Conservation (phyloP, 345 rosid genomes). For the Lumnitzera racemosa region DNA sequence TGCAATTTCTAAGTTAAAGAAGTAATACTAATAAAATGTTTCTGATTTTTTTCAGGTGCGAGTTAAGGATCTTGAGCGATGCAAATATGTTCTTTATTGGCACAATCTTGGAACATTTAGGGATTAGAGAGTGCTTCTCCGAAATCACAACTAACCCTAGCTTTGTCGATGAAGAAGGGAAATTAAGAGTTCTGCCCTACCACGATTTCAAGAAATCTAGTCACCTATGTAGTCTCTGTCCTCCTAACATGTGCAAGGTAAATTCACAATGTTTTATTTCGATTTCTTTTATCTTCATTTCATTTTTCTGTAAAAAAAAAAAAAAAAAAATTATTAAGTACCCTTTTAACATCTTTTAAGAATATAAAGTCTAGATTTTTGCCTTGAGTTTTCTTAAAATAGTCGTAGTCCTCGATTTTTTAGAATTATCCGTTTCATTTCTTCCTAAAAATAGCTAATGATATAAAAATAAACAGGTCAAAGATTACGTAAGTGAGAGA, state of each 20-base stretch:
- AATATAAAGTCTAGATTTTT: no score
- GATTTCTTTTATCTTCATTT: background rate
- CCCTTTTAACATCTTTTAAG: no score
- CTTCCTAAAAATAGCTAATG: no score
- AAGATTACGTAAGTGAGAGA: no score
- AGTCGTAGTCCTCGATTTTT: no score
- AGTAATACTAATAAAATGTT: background rate
- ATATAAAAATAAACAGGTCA: no score
- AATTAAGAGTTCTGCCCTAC: constrained; percentile 51
- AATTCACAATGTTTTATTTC: background rate
- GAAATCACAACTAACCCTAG: constrained; percentile 75
- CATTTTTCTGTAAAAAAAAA: no score
- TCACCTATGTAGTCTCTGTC: constrained; percentile 60
- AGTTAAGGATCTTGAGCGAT: constrained; percentile 72
- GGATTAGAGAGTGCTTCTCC: constrained; percentile 48
- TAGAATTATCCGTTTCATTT: no score
- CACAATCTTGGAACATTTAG: constrained; percentile 56
- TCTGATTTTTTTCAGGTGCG: constrained; percentile 41
- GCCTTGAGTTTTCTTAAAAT: no score
- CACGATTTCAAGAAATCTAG: constrained; percentile 51
- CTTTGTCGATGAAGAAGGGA: constrained; percentile 44
- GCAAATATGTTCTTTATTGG: constrained; percentile 77
- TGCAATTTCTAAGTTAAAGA: no score
- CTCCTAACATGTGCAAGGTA: constrained; percentile 97
- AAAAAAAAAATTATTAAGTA: no score